A percentile compares a stretch with the other conserved stretches of the same genome.
Conservation (phyloP, 305 asterid species). For the Solanum chacoense region DNA sequence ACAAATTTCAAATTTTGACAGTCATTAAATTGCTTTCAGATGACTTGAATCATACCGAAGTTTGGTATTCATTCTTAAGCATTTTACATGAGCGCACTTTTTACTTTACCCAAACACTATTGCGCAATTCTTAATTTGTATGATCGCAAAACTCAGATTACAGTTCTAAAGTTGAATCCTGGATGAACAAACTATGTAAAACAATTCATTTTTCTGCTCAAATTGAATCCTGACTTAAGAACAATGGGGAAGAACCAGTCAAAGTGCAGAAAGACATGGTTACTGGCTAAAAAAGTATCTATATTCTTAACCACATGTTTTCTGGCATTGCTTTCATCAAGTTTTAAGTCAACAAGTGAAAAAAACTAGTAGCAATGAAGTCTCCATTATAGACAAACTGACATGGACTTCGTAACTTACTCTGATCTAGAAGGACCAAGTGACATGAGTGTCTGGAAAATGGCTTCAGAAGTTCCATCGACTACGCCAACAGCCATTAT, state of each 20-base stretch:
- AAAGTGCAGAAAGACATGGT: background rate
- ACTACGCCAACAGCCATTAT: slow-evolving; percentile 98
- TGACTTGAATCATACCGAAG: background rate
- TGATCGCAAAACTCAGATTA: background rate
- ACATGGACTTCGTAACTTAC: slow-evolving; percentile 34
- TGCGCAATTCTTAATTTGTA: background rate
- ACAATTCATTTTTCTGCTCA: background rate
- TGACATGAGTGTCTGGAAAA: slow-evolving; percentile 93
- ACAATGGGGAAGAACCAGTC: background rate
- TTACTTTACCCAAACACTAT: background rate
- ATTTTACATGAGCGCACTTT: background rate
- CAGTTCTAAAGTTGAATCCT: background rate
- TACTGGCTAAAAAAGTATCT: background rate
- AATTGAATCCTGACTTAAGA: background rate
- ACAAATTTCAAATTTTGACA: background rate
- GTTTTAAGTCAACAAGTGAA: background rate
- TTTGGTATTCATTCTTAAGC: background rate
- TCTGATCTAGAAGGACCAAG: slow-evolving; percentile 98
- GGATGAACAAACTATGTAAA: background rate
- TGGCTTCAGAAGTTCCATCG: slow-evolving; percentile 87
- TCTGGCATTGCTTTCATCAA: background rate
- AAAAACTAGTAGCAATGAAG: background rate
- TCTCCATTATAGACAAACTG: background rate
- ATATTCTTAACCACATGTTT: background rate
- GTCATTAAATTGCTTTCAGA: background rate